phyloP scores from a whole-genome alignment of 208 protist genomes.

The Balamuthia mandrillaris region DNA sequence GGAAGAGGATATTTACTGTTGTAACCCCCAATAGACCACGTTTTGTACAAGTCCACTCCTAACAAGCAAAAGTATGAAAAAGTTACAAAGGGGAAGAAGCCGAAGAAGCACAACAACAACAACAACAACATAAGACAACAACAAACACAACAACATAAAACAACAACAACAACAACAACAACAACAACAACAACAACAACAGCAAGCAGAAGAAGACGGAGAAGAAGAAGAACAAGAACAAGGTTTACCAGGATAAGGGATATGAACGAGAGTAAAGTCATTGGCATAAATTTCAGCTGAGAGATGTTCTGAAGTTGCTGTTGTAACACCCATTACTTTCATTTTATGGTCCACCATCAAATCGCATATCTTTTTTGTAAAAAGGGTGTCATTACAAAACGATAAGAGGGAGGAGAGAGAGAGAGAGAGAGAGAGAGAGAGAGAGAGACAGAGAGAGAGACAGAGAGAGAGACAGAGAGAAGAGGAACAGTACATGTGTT shows the following conservation, averaged over 20 bases:
- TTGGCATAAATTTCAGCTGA: not conserved
- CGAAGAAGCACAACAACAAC: not conserved
- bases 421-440: too few species aligned
- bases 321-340: not conserved
- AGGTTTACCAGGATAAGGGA: not conserved
- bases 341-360: not conserved
- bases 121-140: not conserved
- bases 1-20: too few species aligned
- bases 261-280: not conserved
- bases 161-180: not conserved
- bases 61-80: not conserved
- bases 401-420: too few species aligned
- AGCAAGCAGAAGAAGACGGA: not conserved
- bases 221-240: too few species aligned
- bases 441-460: too few species aligned
- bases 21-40: too few species aligned
- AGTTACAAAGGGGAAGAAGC: not conserved
- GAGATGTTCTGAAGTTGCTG: not conserved
- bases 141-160: not conserved
- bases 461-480: too few species aligned
- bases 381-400: too few species aligned
- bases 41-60: too few species aligned
- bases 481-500: too few species aligned
- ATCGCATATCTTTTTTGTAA: not conserved
- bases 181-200: not conserved